Base-by-base conservation (phyloP, 768 basidiomycete species). In the Russula virescens region DNA sequence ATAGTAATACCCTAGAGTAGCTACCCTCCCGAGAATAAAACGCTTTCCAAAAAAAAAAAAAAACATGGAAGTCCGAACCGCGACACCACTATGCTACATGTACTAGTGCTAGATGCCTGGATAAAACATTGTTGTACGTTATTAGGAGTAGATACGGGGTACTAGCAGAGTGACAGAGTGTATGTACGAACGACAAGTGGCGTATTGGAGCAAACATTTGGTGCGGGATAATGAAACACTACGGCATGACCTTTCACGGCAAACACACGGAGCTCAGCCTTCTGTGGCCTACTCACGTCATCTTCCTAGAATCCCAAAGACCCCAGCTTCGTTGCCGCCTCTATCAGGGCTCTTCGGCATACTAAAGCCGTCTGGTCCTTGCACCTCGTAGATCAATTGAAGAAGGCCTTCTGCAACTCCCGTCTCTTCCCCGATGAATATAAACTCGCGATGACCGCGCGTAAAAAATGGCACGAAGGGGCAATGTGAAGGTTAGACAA, bases 291-390 rank as follows among this genome's bases (percentile, higher is more conserved):
- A 31, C 43, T 48, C 35, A 19, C 46, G 16, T 18, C n/a, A 57
- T 52, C 43, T n/a, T 13, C 2, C 25, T 16, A 40, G 16, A 25
- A 63, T 63, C 57, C 62, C 62, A 13, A 58, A 48, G 26, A 3
- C 57, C 10, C 35, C 35, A 10, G 34, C 82, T 14, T 68, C 79
- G 0, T 71, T 87, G 14, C n/a, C n/a, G n/a, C 91, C 91, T 8
- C 70, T 91, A 11, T 91, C 89, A 55, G 91, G 82, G 34, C 77
- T 98, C 23, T 95, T 99, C 73, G 96, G 86, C 1, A 76, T 99
- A 45, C 79, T 82, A 55, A 99, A 99, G 73, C 97, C 97, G 1
- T 89, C 93, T 0, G 96, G 96, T 95, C 93, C 51, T 98, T 98
- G 96, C 79, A 86, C 28, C 73, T 96, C 34, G 82, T 98, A 57